phyloP scores from a whole-genome alignment of 2,329 filamentous ascomycete species.

The Trichophyton benhamiae region DNA sequence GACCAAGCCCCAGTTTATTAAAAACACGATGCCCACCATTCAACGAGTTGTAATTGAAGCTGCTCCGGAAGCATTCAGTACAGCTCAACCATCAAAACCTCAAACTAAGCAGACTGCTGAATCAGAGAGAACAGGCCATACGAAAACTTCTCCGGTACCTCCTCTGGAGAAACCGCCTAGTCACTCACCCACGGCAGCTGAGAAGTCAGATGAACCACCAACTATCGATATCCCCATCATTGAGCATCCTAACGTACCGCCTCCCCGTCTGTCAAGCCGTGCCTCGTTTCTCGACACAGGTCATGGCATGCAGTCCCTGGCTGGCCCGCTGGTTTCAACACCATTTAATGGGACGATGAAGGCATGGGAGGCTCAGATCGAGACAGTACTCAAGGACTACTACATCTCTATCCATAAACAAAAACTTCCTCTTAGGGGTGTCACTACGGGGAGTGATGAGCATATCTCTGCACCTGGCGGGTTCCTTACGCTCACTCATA shows the following conservation, averaged over 20 bases:
- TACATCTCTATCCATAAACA: conserved; percentile 82
- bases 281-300: conserved; percentile 31
- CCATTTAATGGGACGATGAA: conserved; percentile 63
- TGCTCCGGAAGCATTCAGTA: conserved; percentile 53
- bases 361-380: conserved; percentile 79
- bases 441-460: conserved; percentile 36
- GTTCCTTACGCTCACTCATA: conserved; percentile 55
- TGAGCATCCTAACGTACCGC: conserved; percentile 12
- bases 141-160: conserved; percentile 13
- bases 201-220: background rate
- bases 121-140: background rate
- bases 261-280: conserved; percentile 23
- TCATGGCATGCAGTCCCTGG: conserved; percentile 26
- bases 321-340: conserved; percentile 64
- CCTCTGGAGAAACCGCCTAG: background rate
- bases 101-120: background rate
- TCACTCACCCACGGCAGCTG: conserved; percentile 8
- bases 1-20: conserved; percentile 87
- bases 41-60: conserved; percentile 62
- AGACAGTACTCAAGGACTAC: conserved; percentile 81
- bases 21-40: conserved; percentile 89
- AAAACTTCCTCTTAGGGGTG: conserved; percentile 73
- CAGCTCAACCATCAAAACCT: conserved; percentile 27
- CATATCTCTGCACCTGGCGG: conserved; percentile 38
- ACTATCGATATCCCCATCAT: conserved; percentile 15